Evolutionary conservation across 1,284 basidiomycete genomes (phyloP), one percentile per base, ranked within the genome.

Genomic region (Malassezia arunalokei): DNA sequence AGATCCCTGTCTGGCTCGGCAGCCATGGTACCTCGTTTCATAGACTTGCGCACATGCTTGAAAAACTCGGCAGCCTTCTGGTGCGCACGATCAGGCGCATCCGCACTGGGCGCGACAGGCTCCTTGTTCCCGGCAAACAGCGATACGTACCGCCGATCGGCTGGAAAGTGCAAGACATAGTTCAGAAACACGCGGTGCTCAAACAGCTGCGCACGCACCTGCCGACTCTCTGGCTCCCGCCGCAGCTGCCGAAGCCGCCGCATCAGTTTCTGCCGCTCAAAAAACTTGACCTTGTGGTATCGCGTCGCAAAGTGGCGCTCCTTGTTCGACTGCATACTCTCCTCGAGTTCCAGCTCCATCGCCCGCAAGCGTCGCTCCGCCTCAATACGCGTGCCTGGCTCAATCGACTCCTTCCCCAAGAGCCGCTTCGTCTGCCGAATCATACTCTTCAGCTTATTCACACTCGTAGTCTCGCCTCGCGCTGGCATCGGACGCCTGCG

Each of bases 281-380:
- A 55, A 27, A 55, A 55, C 49, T 55, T 55, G 43, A 50, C 48
- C 20, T 55, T 55, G 43, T 55, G 53, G 43, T 55, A 55, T 15
- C 48, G 28, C 8, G 20, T 32, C 5, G 53, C 47, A 8, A 45
- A 28, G 3, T 17, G 28, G 15, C 48, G 42, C 43, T 46, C 53
- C 35, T 50, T 49, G 14, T 32, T 35, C 5, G 47, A 44, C 20
- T 49, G 41, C 31, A 31, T 15, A 15, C 44, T 41, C 40, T 27
- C 43, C 20, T 49, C 37, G 5, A 50, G 32, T 28, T 55, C 53
- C 28, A 42, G 53, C 43, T 55, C 43, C 6, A 55, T 33, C 9
- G 53, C 53, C 11, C 15, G 24, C 12, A 44, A 39, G 8, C 43
- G 43, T 8, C 53, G 47, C 38, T 55, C 53, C 30, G 53, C 53